phyloP scores from a whole-genome alignment of 371 early-diverging fungal genomes.

The Zancudomyces culisetae region DNA sequence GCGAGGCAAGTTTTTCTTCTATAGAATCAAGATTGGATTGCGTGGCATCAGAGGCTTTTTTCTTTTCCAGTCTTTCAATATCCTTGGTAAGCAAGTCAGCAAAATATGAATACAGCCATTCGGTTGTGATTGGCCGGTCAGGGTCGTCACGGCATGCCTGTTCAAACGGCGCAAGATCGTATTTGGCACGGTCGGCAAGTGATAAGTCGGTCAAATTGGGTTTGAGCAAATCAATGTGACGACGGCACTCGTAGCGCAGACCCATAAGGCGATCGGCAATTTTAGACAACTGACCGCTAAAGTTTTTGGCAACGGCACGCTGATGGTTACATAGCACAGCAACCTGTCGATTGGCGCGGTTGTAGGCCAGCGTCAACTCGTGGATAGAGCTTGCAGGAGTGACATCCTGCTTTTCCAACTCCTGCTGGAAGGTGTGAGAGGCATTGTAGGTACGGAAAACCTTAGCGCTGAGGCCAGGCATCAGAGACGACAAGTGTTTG shows the following conservation, averaged over 20 bases:
- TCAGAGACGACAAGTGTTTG: conserved; percentile 63
- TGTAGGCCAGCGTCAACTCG: conserved; percentile 83
- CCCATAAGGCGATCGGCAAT: conserved; percentile 66
- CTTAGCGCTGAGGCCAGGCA: conserved; percentile 90
- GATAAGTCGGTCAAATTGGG: no score
- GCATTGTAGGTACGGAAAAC: conserved; percentile 98
- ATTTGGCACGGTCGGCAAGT: conserved; percentile 57
- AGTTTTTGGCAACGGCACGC: conserved; percentile 62
- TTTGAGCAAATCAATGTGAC: conserved; percentile 41
- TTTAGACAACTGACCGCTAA: conserved; percentile 53
- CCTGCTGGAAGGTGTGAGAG: conserved; percentile 77
- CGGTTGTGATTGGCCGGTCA: conserved; percentile 52
- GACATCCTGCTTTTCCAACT: conserved; percentile 52
- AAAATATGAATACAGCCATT: conserved; percentile 49
- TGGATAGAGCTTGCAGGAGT: conserved; percentile 48
- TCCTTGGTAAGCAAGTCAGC: conserved; percentile 33
- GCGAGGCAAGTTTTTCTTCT: conserved; percentile 23
- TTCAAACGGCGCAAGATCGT: no score
- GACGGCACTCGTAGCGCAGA: conserved; percentile 62
- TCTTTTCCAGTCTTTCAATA: conserved; percentile 32
- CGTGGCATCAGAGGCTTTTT: conserved; percentile 36
- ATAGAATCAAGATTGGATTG: conserved; percentile 20
- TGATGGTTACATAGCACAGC: conserved; percentile 97
- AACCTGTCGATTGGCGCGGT: conserved; percentile 89
- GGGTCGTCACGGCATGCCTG: conserved; percentile 44